Conservation (phyloP, 192 early-diverging fungal species). For the Backusella sp. region DNA sequence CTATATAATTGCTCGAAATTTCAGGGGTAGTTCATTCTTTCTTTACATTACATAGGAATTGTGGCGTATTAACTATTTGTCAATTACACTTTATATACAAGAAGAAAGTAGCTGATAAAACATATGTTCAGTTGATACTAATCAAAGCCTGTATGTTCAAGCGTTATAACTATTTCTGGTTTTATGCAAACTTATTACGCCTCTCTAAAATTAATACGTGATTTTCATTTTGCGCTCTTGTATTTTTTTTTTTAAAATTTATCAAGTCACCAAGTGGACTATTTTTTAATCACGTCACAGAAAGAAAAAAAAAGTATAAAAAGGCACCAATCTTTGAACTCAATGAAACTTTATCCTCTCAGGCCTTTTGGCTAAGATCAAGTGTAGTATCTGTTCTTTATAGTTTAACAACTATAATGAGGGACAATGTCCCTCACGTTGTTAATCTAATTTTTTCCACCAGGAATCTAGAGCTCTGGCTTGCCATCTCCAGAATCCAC, state of each 20-base stretch:
- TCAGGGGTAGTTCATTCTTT: no score
- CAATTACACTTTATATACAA: no score
- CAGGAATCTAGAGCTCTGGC: constrained; percentile 44
- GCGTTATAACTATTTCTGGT: no score
- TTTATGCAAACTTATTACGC: no score
- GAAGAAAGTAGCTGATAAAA: no score
- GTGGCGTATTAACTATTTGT: no score
- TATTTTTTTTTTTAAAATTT: background rate
- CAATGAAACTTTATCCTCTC: constrained; percentile 62
- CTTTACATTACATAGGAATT: no score
- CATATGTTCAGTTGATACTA: no score
- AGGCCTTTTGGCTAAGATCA: constrained; percentile 87
- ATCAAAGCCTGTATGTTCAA: no score
- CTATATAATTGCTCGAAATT: no score
- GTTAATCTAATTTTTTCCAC: constrained; percentile 63
- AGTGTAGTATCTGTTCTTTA: constrained; percentile 90
- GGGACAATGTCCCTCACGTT: constrained; percentile 44
- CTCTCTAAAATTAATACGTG: no score
- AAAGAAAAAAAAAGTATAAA: constrained; percentile 35
- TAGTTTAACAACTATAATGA: constrained; percentile 66
- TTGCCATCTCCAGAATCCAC: constrained; percentile 45
- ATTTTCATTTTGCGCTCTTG: no score
- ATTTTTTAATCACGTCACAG: background rate
- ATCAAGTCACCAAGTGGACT: background rate
- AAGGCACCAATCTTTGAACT: constrained; percentile 2